Base-by-base conservation (phyloP, 768 basidiomycete species). In the Hericium erinaceus region DNA sequence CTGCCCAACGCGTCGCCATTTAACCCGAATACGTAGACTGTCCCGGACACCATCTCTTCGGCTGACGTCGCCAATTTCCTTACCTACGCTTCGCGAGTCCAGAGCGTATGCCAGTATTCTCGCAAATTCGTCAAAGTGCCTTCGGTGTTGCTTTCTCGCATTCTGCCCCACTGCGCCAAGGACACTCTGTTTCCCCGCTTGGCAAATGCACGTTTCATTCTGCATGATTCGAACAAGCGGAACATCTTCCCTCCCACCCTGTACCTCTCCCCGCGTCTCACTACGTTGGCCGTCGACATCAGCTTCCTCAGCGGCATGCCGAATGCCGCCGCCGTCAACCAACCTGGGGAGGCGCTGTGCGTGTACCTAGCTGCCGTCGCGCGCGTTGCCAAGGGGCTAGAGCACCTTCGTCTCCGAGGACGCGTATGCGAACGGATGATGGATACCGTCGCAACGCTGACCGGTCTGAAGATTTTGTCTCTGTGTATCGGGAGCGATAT, bases 81-180 rank as follows among this genome's bases (percentile, higher is more conserved):
- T 20, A 28, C 62, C 46, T 63, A 63, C 48, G 58, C 60, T 50
- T 55, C 58, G 58, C 60, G 62, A 53, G 62, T 63, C 16, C 58
- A 58, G 50, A 57, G 48, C 18, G 46, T 63, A 12, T 49, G 61
- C 54, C 60, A 63, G 24, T 50, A 50, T 22, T 52, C 51, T 12
- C 54, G 50, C 54, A 55, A 55, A 13, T 38, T 55, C 4, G 48
- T 46, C 53, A 55, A 48, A 26, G 26, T 44, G 18, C 50, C 55
- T 16, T 52, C 57, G 20, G 46, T 24, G 24, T 22, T 58, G 22
- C 13, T 56, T 3, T 11, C 48, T 5, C 39, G 33, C 15, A 44
- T 57, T 38, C 39, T 39, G 15, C 50, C 51, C n/a, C 40, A 56
- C 26, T 50, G 12, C 39, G 10, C 9, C 2, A 22, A 28, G n/a